Evolutionary conservation across 495 filamentous ascomycete genomes (phyloP), one percentile per base, ranked within the genome.

Genomic region (Corynascus novoguineensis): DNA sequence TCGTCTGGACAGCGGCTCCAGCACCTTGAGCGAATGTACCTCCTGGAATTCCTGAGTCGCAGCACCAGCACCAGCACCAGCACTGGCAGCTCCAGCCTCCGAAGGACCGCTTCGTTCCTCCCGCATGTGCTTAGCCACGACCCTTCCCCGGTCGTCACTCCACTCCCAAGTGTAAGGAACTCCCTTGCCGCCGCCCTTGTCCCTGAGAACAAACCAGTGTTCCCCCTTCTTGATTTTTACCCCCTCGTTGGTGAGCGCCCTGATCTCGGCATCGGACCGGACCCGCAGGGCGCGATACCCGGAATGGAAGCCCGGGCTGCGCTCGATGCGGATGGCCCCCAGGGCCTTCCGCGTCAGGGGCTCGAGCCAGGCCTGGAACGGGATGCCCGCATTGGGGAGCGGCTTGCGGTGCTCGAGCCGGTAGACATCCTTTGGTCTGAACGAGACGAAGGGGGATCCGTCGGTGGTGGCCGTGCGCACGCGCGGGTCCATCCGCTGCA

Each of bases 401-500:
- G 60, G n/a, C 15, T 27, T 42, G 1, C 21, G 19, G 53, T 71
- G 60, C 21, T 55, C 45, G 12, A 73, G 57, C 40, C 60, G 60
- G 58, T 68, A 73, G 14, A 73, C 38, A 21, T 63, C 58, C 27
- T 59, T 65, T 17, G 27, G 55, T 21, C 64, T 64, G 4, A 52
- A 32, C 7, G 53, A 25, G 8, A 63, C 38, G 14, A 50, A 42
- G 15, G 65, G 64, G n/a, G 50, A 55, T 15, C 64, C 68, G 42
- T 60, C 57, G 2, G 17, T 1, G 53, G 55, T 12, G 38, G 53
- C 57, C 31, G 56, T 58, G 40, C 63, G 60, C 12, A 68, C 59
- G 38, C 63, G 60, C 51, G 61, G 59, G 14, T 70, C 60, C 5
- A 73, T 51, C 1, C 70, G 70, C 24, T 65, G 22, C 32, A 73